Evolutionary conservation across 1,284 basidiomycete genomes (phyloP), one percentile per base, ranked within the genome.

Genomic region (Golubevia pallescens): DNA sequence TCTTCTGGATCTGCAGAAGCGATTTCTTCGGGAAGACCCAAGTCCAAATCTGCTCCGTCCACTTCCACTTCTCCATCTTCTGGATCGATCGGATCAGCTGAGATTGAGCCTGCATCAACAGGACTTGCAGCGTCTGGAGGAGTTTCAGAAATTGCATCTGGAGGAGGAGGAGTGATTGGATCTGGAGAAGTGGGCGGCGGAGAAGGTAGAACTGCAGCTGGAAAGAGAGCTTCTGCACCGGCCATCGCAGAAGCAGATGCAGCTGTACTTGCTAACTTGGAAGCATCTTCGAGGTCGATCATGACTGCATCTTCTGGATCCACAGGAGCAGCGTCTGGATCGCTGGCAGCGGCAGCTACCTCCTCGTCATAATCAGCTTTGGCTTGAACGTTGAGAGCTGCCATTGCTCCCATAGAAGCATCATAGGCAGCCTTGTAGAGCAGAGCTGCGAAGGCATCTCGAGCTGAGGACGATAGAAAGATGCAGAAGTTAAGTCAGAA

Each of bases 1-100:
- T 85, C 53, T 66, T 85, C 19, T 85, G 82, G 82, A 78, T 83
- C 28, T 79, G 82, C 48, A 70, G 68, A 3, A 80, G 81, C 20
- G 69, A 67, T 42, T 10, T 48, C 42, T 16, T 48, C 42, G 8
- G 42, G 42, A 13, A 48, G 42, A 13, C 42, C 42, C 16, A 48
- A 16, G 16, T 48, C 42, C 42, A 48, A 48, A 16, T 48, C 42
- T 13, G 42, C 42, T 48, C 42, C 42, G 8, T 48, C 42, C 13
- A 48, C 42, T 16, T 48, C 42, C 42, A 48, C 16, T 16, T 48
- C 42, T 48, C 42, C 42, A 16, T 48, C 42, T 10, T 10, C 42
- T 13, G 42, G 42, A 48, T 48, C 42, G 42, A 48, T 10, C 8
- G 42, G 42, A 48, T 48, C 42, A 16, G 16, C 42, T 16, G 42